Percentiles rank a stretch among this genome's conserved stretches.
phyloP scores from a whole-genome alignment of 352 stramenopile species.

The Phytophthora ohioensis region DNA sequence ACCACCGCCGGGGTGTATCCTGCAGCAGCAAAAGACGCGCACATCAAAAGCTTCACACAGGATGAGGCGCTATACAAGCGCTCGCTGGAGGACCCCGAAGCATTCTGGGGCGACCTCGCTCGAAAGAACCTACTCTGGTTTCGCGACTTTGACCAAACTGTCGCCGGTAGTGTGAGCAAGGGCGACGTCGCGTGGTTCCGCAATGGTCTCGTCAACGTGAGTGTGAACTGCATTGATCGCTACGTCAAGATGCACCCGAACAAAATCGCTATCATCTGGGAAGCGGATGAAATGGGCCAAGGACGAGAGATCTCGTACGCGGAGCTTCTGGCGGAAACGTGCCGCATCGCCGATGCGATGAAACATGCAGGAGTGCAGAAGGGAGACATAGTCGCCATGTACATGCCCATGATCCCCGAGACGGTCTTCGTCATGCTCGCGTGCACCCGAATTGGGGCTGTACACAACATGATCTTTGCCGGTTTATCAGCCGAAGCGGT shows the following conservation, averaged over 20 bases:
- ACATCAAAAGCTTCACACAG: slow-evolving; percentile 18
- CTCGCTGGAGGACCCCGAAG: slow-evolving; percentile 17
- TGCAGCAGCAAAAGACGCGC: slow-evolving; percentile 2
- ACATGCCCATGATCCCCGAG: slow-evolving; percentile 58
- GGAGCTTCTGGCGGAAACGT: slow-evolving; percentile 18
- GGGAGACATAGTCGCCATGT: slow-evolving; percentile 26
- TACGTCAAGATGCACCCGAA: slow-evolving; percentile 12
- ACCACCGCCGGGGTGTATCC: slow-evolving; percentile 9
- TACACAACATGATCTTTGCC: slow-evolving; percentile 98
- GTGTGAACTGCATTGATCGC: slow-evolving; percentile 29
- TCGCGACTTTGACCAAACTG: slow-evolving; percentile 22
- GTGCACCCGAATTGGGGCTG: slow-evolving; percentile 96
- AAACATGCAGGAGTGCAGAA: slow-evolving; percentile 25
- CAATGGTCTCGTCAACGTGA: slow-evolving; percentile 29
- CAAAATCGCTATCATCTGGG: slow-evolving; percentile 22
- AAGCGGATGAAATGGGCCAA: slow-evolving; percentile 19
- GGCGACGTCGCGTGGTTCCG: slow-evolving; percentile 24
- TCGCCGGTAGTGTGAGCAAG: slow-evolving; percentile 14
- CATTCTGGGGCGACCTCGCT: slow-evolving; percentile 21
- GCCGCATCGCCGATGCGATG: slow-evolving; percentile 23
- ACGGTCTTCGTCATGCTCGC: slow-evolving; percentile 97
- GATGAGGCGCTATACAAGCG: slow-evolving; percentile 24
- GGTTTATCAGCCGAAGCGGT: slow-evolving; percentile 94
- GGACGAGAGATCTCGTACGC: slow-evolving; percentile 25
- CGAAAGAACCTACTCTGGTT: slow-evolving; percentile 22